Conservation (phyloP, 179 eudicot species). For the Spinacia oleracea region DNA sequence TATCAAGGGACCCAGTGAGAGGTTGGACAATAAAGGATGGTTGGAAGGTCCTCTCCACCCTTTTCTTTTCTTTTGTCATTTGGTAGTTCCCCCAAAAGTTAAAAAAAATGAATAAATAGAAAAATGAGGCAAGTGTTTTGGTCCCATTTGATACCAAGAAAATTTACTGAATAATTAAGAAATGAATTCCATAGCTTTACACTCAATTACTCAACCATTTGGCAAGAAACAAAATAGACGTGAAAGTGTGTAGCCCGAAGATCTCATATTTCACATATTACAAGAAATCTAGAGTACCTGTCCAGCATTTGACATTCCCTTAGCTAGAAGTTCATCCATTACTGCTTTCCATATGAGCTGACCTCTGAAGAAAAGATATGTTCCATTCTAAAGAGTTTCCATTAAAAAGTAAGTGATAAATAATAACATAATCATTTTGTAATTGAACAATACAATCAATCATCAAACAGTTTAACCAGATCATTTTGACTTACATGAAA, state of each 20-base stretch:
- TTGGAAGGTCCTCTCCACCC: background rate
- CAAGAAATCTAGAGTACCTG: constrained; percentile 41
- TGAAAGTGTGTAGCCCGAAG: background rate
- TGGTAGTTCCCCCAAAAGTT: background rate
- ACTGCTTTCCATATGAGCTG: constrained; percentile 81
- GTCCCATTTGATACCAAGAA: too few species aligned
- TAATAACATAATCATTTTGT: background rate
- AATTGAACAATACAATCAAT: constrained; percentile 12
- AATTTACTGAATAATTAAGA: background rate
- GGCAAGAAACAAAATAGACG: background rate
- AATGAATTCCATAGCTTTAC: background rate
- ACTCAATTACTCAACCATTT: background rate
- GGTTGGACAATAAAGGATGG: background rate
- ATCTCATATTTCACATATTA: background rate
- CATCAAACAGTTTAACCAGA: constrained; percentile 6
- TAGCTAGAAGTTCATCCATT: constrained; percentile 65
- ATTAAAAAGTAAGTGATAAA: background rate
- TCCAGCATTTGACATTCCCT: constrained; percentile 66
- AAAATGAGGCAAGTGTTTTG: too few species aligned
- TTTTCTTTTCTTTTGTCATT: background rate
- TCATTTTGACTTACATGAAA: constrained; percentile 42
- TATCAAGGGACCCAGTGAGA: background rate
- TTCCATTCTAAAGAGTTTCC: constrained; percentile 51
- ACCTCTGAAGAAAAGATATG: constrained; percentile 79
- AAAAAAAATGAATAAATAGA: too few species aligned